phyloP scores from a whole-genome alignment of 2,329 filamentous ascomycete genomes.

The Ophiostoma australiae region DNA sequence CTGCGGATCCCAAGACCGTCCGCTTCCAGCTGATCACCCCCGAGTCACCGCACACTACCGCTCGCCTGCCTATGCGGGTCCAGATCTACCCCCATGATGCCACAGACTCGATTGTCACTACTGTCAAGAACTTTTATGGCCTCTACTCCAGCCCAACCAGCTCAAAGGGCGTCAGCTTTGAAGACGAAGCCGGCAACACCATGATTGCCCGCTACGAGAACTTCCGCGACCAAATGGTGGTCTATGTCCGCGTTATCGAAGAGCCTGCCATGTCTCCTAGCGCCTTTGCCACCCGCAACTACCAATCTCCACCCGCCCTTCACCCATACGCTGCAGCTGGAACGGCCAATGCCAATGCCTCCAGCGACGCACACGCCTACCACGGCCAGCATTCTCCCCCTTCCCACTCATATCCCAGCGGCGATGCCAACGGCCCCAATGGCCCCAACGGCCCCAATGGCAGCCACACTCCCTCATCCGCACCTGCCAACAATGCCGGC shows the following conservation, averaged over 20 bases:
- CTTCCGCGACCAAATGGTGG: slow-evolving; percentile 83
- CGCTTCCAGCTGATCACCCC: slow-evolving; percentile 71
- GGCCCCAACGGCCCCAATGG: neutral
- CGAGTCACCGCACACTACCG: slow-evolving; percentile 62
- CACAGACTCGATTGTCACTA: slow-evolving; percentile 95
- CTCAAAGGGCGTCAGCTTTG: slow-evolving; percentile 85
- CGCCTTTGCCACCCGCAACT: slow-evolving; percentile 35
- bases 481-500: neutral
- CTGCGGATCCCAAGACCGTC: slow-evolving; percentile 62
- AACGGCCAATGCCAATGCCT: slow-evolving; percentile 37
- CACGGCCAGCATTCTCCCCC: slow-evolving; percentile 35
- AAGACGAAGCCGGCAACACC: slow-evolving; percentile 81
- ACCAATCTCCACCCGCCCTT: slow-evolving; percentile 24
- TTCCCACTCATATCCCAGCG: slow-evolving; percentile 42
- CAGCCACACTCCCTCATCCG: neutral
- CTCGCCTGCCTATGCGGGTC: slow-evolving; percentile 76
- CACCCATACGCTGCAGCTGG: neutral
- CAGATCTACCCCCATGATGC: slow-evolving; percentile 94
- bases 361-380: slow-evolving; percentile 40
- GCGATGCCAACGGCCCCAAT: slow-evolving; percentile 31
- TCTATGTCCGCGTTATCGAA: slow-evolving; percentile 83
- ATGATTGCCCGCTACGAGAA: slow-evolving; percentile 97
- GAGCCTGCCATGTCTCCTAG: slow-evolving; percentile 45
- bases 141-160: slow-evolving; percentile 71
- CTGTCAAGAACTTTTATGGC: slow-evolving; percentile 98